phyloP scores from a whole-genome alignment of 2,329 filamentous ascomycete species.

The Trichoderma simmonsii region DNA sequence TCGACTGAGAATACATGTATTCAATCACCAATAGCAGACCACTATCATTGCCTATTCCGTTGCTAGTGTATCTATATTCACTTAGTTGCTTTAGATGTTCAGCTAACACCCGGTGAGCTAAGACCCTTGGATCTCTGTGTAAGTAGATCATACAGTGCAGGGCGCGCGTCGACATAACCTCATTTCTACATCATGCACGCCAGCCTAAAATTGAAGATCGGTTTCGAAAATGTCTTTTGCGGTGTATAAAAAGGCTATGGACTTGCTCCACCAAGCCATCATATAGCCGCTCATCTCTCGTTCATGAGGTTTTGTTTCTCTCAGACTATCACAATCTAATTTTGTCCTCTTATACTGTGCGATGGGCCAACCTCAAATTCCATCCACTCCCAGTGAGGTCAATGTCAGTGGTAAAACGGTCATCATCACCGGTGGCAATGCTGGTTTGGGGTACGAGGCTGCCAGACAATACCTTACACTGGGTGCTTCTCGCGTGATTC shows the following conservation, averaged over 20 bases:
- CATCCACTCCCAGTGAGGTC: not conserved
- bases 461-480: constrained; percentile 6
- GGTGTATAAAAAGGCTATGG: not conserved
- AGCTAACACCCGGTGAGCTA: not conserved
- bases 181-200: not conserved
- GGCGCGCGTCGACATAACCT: not conserved
- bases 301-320: not conserved
- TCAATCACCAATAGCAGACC: not conserved
- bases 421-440: constrained; percentile 6
- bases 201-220: not conserved
- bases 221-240: not conserved
- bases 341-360: too few species aligned
- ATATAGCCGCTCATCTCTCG: not conserved
- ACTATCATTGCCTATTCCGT: not conserved
- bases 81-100: not conserved
- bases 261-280: not conserved
- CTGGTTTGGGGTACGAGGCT: not conserved
- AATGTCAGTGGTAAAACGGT: not conserved
- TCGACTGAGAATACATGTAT: not conserved
- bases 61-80: not conserved
- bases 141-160: not conserved
- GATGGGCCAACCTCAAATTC: constrained; percentile 1
- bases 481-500: not conserved
- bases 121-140: not conserved
- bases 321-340: not conserved